Evolutionary conservation across 257 asterid species (phyloP).

Genomic region (Solanum acaule): DNA sequence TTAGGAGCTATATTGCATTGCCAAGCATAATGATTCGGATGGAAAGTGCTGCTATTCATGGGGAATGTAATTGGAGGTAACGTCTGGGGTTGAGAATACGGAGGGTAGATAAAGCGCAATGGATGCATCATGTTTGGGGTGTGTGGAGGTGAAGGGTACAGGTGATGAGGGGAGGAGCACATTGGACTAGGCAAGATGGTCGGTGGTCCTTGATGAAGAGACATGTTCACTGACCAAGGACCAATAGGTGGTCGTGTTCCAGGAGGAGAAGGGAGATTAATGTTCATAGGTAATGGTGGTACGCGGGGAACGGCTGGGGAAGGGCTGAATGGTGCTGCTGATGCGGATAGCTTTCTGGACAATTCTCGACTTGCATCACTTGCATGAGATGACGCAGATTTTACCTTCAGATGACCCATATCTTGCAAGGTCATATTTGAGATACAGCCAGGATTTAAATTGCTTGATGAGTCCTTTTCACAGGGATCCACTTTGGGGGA

Average conservation of each 20-base stretch:
- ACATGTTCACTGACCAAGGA: constrained; percentile 86
- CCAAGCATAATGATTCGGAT: constrained; percentile 74
- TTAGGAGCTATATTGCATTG: constrained; percentile 52
- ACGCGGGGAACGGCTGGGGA: constrained; percentile 45
- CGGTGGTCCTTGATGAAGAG: constrained; percentile 75
- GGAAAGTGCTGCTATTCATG: constrained; percentile 52
- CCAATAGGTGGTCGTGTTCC: constrained; percentile 53
- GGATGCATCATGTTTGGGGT: constrained; percentile 88
- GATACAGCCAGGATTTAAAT: constrained; percentile 15
- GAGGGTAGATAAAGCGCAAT: constrained; percentile 80
- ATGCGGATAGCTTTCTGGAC: constrained; percentile 80
- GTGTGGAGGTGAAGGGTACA: constrained; percentile 81
- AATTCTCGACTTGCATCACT: constrained; percentile 47
- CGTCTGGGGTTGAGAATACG: constrained; percentile 64
- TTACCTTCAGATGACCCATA: constrained; percentile 34
- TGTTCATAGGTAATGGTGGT: constrained; percentile 59
- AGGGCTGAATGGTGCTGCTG: constrained; percentile 95
- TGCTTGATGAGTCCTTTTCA: constrained; percentile 23
- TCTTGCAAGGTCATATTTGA: constrained; percentile 27
- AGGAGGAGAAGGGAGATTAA: constrained; percentile 50
- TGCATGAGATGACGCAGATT: constrained; percentile 21
- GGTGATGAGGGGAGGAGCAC: constrained; percentile 76
- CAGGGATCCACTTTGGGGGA: constrained; percentile 21
- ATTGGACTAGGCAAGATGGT: constrained; percentile 63
- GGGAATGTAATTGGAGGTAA: constrained; percentile 59